Base-by-base conservation (phyloP, 805 yeast genomes). In the Barnettozyma sucrosica region DNA sequence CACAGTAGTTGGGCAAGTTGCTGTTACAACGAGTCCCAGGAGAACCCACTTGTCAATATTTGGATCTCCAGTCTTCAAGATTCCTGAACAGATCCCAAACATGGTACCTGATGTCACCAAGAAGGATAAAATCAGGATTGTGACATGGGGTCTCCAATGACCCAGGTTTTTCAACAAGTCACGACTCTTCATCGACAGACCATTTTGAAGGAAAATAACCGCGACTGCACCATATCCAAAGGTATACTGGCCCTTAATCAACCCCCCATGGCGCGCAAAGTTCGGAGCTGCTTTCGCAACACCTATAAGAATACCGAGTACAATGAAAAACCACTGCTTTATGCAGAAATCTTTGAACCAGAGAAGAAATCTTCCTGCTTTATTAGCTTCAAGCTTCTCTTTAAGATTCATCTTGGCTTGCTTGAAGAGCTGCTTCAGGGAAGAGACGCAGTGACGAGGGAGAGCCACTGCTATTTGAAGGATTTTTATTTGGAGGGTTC, bases 1-100 rank as follows among this genome's bases (percentile, higher is more conserved):
- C 18, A 89, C 95, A 0, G 97, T 89, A 8, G 97, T 89, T 25
- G 97, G 97, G 63, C 95, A 86, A 11, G 92, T 77, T 26, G 87
- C 86, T 2, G 96, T 85, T 41, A 88, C 84, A 18, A 89, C 77
- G 49, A 89, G 65, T 1, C 97, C 97, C 13, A 85, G 85, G 20
- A 89, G 68, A 55, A 88, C 75, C 88, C 93, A 88, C 30, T 77
- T 73, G 55, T 81, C 83, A 33, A 89, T 85, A n/a, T 68, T 61
- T 1, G 68, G 63, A 58, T 85, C 74, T 51, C 76, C 51, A 0
- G 93, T 79, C 4, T 69, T 70, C 52, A 75, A 74, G 25, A 88
- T 80, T 0, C 85, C 95, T 47, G 75, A 66, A 37, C 82, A 81
- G 44, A 89, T 69, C 1, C 93, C 96, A 63, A 70, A 89, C 51